phyloP scores from a whole-genome alignment of 108 stramenopile species.

The Poteriospumella lacustris region DNA sequence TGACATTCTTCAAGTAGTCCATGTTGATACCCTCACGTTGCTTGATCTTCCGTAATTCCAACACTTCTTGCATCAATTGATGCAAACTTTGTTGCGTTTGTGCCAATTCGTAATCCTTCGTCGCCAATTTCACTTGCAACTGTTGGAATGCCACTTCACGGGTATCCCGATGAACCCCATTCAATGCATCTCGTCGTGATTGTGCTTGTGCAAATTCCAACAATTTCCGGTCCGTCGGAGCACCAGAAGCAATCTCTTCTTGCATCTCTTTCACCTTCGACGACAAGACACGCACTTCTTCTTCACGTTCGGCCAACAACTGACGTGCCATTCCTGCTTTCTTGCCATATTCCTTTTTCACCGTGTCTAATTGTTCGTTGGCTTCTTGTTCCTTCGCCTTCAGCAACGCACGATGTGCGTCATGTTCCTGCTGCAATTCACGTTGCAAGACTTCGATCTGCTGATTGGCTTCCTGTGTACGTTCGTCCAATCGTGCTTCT shows the following conservation, averaged over 20 bases:
- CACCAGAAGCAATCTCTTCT: slow-evolving; percentile 23
- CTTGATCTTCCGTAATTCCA: background rate
- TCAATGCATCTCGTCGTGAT: slow-evolving; percentile 4
- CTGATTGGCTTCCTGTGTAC: background rate
- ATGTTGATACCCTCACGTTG: slow-evolving; percentile 23
- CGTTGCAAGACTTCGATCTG: background rate
- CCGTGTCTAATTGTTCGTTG: background rate
- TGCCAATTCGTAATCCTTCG: slow-evolving; percentile 19
- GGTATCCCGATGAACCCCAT: background rate
- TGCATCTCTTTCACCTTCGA: slow-evolving; percentile 4
- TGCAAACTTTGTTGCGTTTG: background rate
- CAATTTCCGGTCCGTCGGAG: slow-evolving; percentile 17
- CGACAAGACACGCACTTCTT: slow-evolving; percentile 22
- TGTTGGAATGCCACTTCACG: slow-evolving; percentile 13
- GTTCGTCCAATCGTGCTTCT: background rate
- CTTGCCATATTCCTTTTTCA: slow-evolving; percentile 5
- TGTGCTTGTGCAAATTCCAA: slow-evolving; percentile 22
- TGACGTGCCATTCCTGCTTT: background rate
- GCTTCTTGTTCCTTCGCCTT: background rate
- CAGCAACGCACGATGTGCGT: background rate
- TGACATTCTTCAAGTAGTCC: slow-evolving; percentile 24
- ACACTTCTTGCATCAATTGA: background rate
- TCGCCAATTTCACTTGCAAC: slow-evolving; percentile 9
- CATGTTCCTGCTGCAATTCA: background rate
- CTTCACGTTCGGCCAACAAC: slow-evolving; percentile 19